Conservation (phyloP, 2,329 filamentous ascomycete genomes). For the Penicillium nordicum region DNA sequence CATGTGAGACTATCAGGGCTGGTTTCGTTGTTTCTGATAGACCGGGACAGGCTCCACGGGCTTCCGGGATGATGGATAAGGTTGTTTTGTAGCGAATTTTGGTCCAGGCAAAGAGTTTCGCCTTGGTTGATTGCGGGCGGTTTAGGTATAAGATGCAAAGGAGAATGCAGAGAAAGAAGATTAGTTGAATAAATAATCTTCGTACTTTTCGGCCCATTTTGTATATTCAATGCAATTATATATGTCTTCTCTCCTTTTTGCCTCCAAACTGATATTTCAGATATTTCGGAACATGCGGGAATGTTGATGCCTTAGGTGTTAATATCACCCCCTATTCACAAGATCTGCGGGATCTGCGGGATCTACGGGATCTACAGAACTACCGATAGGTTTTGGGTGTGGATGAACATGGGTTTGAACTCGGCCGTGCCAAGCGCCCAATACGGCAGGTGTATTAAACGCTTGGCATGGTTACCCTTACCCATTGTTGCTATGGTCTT, state of each 20-base stretch:
- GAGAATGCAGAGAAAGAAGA: constrained; percentile 35
- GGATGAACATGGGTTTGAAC: neutral
- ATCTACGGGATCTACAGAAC: neutral
- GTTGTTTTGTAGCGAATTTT: constrained; percentile 43
- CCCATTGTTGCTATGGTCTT: too few species aligned
- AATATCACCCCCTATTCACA: neutral
- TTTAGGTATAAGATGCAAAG: constrained; percentile 40
- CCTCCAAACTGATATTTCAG: neutral
- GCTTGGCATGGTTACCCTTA: too few species aligned
- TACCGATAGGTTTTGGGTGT: neutral
- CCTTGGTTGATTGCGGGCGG: constrained; percentile 25
- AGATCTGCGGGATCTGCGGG: neutral
- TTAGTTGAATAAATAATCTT: constrained; percentile 35
- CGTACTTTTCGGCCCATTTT: constrained; percentile 38
- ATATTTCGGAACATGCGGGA: neutral
- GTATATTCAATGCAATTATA: constrained; percentile 2
- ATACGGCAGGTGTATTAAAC: too few species aligned
- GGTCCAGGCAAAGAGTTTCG: constrained; percentile 43
- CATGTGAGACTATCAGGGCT: constrained; percentile 45
- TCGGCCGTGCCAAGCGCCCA: too few species aligned
- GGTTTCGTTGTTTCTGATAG: constrained; percentile 41
- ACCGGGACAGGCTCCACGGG: constrained; percentile 45
- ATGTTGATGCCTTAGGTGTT: constrained; percentile 1
- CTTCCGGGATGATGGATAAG: constrained; percentile 32
- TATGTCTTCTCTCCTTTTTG: neutral